Base-by-base conservation (phyloP, 202 grass and related monocot species). In the Eragrostis tef region DNA sequence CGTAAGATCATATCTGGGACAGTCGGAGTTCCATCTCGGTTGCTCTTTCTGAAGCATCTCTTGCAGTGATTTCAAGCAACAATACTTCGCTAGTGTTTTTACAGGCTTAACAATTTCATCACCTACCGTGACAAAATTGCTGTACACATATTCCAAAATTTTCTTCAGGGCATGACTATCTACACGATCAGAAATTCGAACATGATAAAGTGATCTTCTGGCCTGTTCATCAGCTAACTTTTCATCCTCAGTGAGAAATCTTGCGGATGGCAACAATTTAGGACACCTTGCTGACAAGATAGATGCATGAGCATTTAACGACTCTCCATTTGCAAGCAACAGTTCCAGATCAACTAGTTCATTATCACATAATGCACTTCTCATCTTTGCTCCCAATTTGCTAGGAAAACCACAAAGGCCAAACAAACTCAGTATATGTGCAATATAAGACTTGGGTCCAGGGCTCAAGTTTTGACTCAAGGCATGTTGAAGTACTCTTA, bases 391-490 rank as follows among this genome's bases (percentile, higher is more conserved):
- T 53, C 88, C 88, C 71, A 94, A 79, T 67, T 89, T 89, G 80
- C 75, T 93, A 85, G 69, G 74, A 75, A 89, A 79, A 45, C 92
- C 92, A 80, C 85, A 87, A 0, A 81, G 77, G 67, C 95, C 95
- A 94, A 89, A 98, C 36, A 94, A 93, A 79, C 90, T 89, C 90
- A 94, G 81, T 65, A 88, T 93, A 88, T 87, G 86, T 53, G 58
- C 79, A 84, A 86, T 83, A 79, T 93, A 94, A 64, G 64, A 91
- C 88, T 66, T 93, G 13, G 87, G 82, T 26, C 90, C 92, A 60
- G 74, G 48, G 44, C 82, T 67, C 62, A 86, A 64, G 70, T 75
- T 87, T 70, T 89, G 80, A 71, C 64, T 29, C 73, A 91, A 87
- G 11, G 90, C 88, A 85, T 65, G 34, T 24, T 88, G 74, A 56